Base-by-base conservation (phyloP, 352 stramenopile species). In the Phytophthora chlamydospora region DNA sequence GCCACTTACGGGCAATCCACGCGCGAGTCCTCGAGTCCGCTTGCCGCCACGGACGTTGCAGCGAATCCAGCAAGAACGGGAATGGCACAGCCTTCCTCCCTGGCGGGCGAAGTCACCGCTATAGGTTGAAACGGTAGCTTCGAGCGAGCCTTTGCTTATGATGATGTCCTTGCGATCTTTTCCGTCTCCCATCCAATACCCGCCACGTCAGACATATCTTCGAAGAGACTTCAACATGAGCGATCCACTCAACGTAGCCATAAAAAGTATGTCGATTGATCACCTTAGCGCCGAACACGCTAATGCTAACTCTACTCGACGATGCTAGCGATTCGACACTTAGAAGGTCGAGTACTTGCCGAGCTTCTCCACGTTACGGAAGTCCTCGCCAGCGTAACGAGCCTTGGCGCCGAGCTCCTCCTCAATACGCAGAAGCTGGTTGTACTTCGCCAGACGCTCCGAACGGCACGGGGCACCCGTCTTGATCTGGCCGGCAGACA, bases 401-500 rank as follows among this genome's bases (percentile, higher is more conserved):
- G 82, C 90, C 45, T 93, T 89, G 52, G 63, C 78, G 41, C 91
- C 93, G 31, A 99, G 86, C 73, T 98, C 87, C 72, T 98, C 96
- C 78, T 99, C 97, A 80, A 99, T 99, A 60, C 98, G 90, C 48
- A 99, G 84, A 53, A 99, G 85, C 77, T 99, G 97, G 85, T 99
- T 99, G 93, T 99, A 99, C 91, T 99, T 99, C 57, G 97, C 93
- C 42, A 98, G 86, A 77, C 97, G 90, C 79, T 99, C 97, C 48
- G 92, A 98, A 83, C 97, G 88, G 89, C 96, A 99, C 41, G 97
- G 97, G 31, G 97, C 97, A 49, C 98, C 97, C 19, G 98, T 99
- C 96, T 99, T 99, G 87, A 99, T 99, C 88, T 99, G 95, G 49
- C 97, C 97, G 11, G 97, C 98, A 75, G 90, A 98, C 48, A 99